These are phyloP conservation scores for Exserohilum turcica DNA, from an alignment of 2,329 filamentous ascomycete genomes.

Conservation along the genomic window DNA sequence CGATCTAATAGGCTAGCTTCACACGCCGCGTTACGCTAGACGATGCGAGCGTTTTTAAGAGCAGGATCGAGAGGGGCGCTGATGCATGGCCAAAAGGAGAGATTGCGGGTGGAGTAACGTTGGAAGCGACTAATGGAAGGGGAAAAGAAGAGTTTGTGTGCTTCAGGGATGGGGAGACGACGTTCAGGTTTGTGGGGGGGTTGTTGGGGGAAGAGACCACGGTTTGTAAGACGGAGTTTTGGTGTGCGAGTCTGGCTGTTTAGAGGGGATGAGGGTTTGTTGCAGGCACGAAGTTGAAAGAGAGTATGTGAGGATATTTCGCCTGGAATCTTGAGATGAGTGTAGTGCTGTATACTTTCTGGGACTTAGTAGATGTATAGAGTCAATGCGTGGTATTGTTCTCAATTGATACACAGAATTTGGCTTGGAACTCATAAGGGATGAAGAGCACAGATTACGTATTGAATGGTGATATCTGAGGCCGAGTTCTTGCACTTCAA, in stretches of 20 bases:
- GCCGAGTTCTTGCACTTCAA: neutral
- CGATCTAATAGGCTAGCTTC: conserved; percentile 9
- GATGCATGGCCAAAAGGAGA: conserved; percentile 13
- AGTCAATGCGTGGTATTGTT: neutral
- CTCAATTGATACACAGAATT: too few relatives aligned
- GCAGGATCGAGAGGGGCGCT: conserved; percentile 17
- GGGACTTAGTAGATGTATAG: too few relatives aligned
- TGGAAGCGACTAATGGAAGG: conserved; percentile 5
- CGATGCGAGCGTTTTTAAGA: conserved; percentile 6
- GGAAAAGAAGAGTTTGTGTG: conserved; percentile 23
- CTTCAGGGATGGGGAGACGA: conserved; percentile 24
- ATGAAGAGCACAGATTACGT: too few relatives aligned
- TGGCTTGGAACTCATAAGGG: too few relatives aligned
- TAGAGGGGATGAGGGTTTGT: neutral
- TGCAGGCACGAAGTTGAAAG: neutral
- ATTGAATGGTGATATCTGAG: neutral
- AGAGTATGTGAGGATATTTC: too few relatives aligned
- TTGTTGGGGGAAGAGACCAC: conserved; percentile 7
- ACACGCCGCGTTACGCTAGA: conserved; percentile 6
- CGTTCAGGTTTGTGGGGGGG: conserved; percentile 12
- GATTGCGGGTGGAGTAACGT: conserved; percentile 19
- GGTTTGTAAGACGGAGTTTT: conserved; percentile 24
- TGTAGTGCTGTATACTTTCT: too few relatives aligned
- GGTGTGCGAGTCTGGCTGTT: conserved; percentile 20
- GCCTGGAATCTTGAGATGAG: neutral